These are phyloP conservation scores for Talaromyces trachyspermus DNA, from an alignment of 495 filamentous ascomycete species.

Conservation along the genomic window DNA sequence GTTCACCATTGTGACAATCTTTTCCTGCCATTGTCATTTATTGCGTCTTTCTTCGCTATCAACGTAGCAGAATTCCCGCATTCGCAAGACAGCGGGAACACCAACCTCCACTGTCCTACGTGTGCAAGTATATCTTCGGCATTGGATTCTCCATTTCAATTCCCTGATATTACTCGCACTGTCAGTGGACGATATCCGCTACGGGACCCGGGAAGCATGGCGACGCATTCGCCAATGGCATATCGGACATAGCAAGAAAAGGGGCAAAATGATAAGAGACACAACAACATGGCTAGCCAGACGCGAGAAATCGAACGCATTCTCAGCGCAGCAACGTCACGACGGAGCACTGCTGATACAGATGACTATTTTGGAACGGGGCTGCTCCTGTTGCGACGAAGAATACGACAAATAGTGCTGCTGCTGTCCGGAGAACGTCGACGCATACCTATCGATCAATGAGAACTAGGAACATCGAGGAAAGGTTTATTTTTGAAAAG, in stretches of 20 bases:
- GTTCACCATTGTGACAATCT: constrained; percentile 68
- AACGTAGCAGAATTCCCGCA: constrained; percentile 49
- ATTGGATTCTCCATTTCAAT: constrained; percentile 61
- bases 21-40: constrained; percentile 62
- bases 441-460: constrained; percentile 3
- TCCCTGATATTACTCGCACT: constrained; percentile 55
- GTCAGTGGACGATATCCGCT: constrained; percentile 48
- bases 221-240: constrained; percentile 21
- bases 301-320: constrained; percentile 27
- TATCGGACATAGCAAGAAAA: not conserved
- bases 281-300: constrained; percentile 4
- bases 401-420: not conserved
- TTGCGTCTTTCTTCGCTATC: constrained; percentile 60
- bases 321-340: constrained; percentile 19
- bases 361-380: constrained; percentile 23
- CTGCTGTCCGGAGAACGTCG: not conserved
- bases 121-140: constrained; percentile 58
- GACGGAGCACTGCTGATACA: constrained; percentile 21
- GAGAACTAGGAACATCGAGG: not conserved
- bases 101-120: constrained; percentile 46
- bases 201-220: constrained; percentile 23
- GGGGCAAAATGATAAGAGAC: not conserved
- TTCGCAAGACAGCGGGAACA: constrained; percentile 15
- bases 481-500: not conserved
- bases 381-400: constrained; percentile 29